A percentile compares a stretch with the other conserved stretches of the same genome.
phyloP scores from a whole-genome alignment of 2,329 filamentous ascomycete genomes.

The Davidsoniella virescens region DNA sequence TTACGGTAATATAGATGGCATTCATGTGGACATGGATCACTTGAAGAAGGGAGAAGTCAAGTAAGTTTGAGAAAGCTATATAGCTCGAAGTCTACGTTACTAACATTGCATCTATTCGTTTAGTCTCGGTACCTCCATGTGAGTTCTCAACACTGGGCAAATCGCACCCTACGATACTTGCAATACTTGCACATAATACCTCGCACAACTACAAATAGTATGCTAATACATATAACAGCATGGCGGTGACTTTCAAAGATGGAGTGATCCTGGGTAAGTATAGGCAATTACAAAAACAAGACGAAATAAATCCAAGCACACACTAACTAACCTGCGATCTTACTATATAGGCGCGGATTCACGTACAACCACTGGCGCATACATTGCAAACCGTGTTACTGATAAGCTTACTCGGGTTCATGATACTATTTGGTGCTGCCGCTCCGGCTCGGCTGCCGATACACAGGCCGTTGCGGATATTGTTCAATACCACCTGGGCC shows the following conservation, averaged over 20 bases:
- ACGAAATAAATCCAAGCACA: neutral
- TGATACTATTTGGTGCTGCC: constrained; percentile 99
- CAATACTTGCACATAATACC: neutral
- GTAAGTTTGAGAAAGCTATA: constrained; percentile 37
- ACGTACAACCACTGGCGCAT: constrained; percentile 90
- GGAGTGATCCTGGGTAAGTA: constrained; percentile 74
- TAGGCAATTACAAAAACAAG: neutral
- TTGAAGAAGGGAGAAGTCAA: constrained; percentile 99
- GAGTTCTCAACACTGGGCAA: constrained; percentile 22
- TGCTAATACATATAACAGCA: constrained; percentile 36
- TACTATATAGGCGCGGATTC: constrained; percentile 61
- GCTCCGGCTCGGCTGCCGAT: constrained; percentile 91
- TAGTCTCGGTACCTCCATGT: constrained; percentile 96
- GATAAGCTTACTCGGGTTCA: constrained; percentile 98
- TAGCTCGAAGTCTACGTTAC: neutral
- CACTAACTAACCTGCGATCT: neutral
- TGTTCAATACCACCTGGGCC: constrained; percentile 85
- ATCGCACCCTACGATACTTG: too few relatives aligned
- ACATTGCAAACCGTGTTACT: constrained; percentile 97
- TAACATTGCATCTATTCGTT: constrained; percentile 18
- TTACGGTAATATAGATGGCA: constrained; percentile 58
- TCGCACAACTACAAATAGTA: constrained; percentile 4
- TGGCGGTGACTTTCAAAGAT: constrained; percentile 98
- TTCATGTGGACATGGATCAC: constrained; percentile 97
- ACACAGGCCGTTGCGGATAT: constrained; percentile 97